A percentile compares a stretch with the other conserved stretches of the same genome.
Evolutionary conservation across 345 rosid species (phyloP).

Genomic region (Bruguiera parviflora): DNA sequence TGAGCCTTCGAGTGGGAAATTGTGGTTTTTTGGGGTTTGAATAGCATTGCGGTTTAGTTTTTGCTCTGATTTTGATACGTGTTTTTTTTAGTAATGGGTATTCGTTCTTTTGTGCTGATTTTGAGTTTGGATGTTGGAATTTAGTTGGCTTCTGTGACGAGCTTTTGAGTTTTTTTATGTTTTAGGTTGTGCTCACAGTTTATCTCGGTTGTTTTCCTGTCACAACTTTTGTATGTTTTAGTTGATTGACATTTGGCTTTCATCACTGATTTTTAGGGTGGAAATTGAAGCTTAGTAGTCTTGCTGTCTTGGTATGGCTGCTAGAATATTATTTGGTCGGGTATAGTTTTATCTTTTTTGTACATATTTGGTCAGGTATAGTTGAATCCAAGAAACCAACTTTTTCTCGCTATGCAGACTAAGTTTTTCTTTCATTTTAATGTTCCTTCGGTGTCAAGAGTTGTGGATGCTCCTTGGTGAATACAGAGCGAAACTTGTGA

Average conservation of each 20-base stretch:
- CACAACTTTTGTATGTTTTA: background rate
- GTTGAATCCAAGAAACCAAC: background rate
- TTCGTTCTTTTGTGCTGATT: slow-evolving; percentile 4
- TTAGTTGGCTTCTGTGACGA: no score
- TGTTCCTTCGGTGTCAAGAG: background rate
- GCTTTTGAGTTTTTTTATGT: no score
- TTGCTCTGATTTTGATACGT: background rate
- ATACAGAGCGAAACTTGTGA: background rate
- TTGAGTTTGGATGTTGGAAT: background rate
- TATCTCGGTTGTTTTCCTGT: background rate
- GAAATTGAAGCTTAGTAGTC: background rate
- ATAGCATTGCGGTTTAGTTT: background rate
- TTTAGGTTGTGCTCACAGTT: no score
- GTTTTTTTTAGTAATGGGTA: background rate
- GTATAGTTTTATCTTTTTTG: no score
- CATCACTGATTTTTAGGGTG: background rate
- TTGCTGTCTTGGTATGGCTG: no score
- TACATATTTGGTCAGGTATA: no score
- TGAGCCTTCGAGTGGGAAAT: background rate
- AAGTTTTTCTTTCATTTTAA: background rate
- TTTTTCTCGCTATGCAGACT: no score
- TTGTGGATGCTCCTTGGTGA: background rate
- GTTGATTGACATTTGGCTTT: background rate
- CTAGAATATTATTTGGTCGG: no score
- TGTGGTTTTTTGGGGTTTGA: background rate